Evolutionary conservation across 495 filamentous ascomycete species (phyloP).

Genomic region (Neurospora sp.): DNA sequence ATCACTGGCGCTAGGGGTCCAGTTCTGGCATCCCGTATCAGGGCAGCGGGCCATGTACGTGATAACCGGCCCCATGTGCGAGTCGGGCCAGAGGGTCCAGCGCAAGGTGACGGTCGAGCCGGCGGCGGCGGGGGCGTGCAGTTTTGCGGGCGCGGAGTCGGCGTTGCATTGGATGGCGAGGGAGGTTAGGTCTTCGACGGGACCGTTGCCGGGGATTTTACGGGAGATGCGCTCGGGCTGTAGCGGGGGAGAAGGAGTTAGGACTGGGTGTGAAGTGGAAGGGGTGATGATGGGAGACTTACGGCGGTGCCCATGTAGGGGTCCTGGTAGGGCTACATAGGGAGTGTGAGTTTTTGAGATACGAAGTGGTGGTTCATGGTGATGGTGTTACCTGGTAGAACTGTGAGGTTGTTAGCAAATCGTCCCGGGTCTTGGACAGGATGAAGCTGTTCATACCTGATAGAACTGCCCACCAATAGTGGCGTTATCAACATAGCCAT

Average conservation of each 20-base stretch:
- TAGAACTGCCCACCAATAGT: conserved; percentile 35
- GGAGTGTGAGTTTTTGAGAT: not conserved
- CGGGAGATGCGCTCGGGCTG: conserved; percentile 34
- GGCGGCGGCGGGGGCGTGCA: conserved; percentile 43
- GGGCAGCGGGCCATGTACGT: conserved; percentile 58
- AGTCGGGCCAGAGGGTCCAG: conserved; percentile 54
- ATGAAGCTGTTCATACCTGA: conserved; percentile 3
- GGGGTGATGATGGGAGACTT: not conserved
- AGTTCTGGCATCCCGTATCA: conserved; percentile 47
- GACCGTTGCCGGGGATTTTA: conserved; percentile 39
- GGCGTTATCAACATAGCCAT: conserved; percentile 49
- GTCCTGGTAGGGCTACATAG: conserved; percentile 34
- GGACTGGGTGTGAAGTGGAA: not conserved
- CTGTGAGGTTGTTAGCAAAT: conserved; percentile 2
- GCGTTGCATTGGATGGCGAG: conserved; percentile 38
- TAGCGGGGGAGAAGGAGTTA: too few relatives aligned
- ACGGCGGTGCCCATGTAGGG: conserved; percentile 33
- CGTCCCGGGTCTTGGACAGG: not conserved
- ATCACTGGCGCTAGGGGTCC: conserved; percentile 32
- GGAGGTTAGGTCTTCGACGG: conserved; percentile 36
- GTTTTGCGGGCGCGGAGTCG: conserved; percentile 41
- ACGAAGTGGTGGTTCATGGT: not conserved
- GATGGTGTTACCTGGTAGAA: conserved; percentile 12
- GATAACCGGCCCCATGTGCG: conserved; percentile 56
- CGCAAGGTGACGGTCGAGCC: conserved; percentile 48